Percentiles rank a stretch among this genome's conserved stretches.
Conservation (phyloP, 768 basidiomycete species). For the Mycena kentingensis region DNA sequence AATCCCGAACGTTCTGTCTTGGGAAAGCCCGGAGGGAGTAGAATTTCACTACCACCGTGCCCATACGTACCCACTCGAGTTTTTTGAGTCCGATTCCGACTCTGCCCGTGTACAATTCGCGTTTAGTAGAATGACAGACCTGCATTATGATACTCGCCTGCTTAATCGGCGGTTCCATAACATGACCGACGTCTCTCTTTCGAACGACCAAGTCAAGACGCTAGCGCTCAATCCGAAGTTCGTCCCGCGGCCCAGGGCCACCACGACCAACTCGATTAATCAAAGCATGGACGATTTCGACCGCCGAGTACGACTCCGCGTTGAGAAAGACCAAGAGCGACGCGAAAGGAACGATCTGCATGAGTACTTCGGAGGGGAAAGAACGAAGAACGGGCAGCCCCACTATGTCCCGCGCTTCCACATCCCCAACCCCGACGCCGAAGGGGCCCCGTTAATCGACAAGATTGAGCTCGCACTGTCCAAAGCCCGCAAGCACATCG, state of each 20-base stretch:
- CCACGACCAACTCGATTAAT: not conserved
- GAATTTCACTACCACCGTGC: slow-evolving; percentile 11
- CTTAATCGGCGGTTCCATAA: slow-evolving; percentile 19
- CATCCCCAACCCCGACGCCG: slow-evolving; percentile 12
- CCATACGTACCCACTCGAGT: slow-evolving; percentile 11
- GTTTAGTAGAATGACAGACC: slow-evolving; percentile 5
- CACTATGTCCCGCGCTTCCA: slow-evolving; percentile 14
- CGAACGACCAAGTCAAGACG: slow-evolving; percentile 3
- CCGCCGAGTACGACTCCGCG: slow-evolving; percentile 8
- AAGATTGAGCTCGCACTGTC: slow-evolving; percentile 6
- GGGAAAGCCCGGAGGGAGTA: slow-evolving; percentile 6
- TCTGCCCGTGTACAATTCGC: slow-evolving; percentile 11
- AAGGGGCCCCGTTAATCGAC: slow-evolving; percentile 3
- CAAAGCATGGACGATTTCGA: slow-evolving; percentile 8
- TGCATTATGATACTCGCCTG: slow-evolving; percentile 20
- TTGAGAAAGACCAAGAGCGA: not conserved
- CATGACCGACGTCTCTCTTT: slow-evolving; percentile 10
- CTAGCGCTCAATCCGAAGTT: slow-evolving; percentile 20
- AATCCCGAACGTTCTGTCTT: not conserved
- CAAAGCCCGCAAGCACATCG: slow-evolving; percentile 1
- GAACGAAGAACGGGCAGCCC: slow-evolving; percentile 2
- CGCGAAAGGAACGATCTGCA: not conserved
- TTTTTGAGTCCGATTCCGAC: slow-evolving; percentile 1
- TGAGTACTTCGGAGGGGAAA: slow-evolving; percentile 2
- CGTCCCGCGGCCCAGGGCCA: not conserved